Evolutionary conservation across 108 stramenopile genomes (phyloP).

Genomic region (Chaetoceros tenuissimus): DNA sequence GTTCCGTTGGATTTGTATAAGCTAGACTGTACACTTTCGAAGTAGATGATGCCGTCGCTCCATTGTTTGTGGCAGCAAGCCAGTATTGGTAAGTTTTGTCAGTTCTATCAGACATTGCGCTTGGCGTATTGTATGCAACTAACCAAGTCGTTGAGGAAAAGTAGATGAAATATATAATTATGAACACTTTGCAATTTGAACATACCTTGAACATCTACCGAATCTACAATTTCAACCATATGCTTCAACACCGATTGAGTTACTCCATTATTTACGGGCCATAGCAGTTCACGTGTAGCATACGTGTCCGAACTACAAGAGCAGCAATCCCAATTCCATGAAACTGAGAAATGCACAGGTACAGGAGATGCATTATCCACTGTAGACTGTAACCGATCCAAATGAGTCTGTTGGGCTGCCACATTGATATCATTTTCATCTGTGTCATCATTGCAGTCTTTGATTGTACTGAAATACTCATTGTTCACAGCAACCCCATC

Average conservation of each 20-base stretch:
- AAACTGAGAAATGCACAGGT: constrained; percentile 3
- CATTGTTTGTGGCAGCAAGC: background rate
- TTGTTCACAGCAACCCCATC: constrained; percentile 2
- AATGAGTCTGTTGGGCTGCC: background rate
- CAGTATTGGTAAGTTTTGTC: background rate
- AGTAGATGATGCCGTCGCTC: background rate
- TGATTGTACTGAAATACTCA: background rate
- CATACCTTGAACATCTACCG: background rate
- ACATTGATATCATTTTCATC: background rate
- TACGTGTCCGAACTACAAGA: background rate
- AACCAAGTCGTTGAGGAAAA: no score
- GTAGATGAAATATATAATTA: no score
- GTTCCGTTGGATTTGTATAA: constrained; percentile 1
- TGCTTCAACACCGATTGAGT: background rate
- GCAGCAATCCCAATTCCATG: constrained; percentile 6
- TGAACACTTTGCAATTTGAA: background rate
- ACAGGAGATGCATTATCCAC: background rate
- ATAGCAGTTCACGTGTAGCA: background rate
- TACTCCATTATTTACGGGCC: background rate
- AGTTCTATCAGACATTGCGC: background rate
- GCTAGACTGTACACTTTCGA: background rate
- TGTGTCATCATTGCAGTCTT: background rate
- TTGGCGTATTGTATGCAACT: background rate
- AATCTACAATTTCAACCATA: constrained; percentile 3
- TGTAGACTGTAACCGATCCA: background rate